Conservation (phyloP, 176 grass and related monocot species). For the Eremochloa ophiuroides region DNA sequence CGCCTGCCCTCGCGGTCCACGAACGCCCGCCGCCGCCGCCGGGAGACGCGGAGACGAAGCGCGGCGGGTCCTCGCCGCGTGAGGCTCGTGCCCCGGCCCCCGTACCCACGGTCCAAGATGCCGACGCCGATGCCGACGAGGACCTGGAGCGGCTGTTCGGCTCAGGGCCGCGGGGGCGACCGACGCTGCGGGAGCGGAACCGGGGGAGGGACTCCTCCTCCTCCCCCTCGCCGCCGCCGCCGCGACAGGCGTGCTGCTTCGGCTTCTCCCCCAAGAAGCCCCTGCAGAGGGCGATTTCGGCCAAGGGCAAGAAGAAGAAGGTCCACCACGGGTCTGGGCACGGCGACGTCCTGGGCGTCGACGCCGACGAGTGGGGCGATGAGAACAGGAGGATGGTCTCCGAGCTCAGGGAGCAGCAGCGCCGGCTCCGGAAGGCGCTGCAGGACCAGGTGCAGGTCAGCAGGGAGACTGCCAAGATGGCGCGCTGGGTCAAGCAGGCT, state of each 20-base stretch:
- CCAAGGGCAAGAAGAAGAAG: conserved; percentile 28
- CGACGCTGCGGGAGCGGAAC: conserved; percentile 37
- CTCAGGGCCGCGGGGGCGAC: conserved; percentile 3
- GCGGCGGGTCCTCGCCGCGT: background rate
- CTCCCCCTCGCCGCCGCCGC: conserved; percentile 2
- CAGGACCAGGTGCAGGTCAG: conserved; percentile 73
- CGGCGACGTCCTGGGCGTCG: conserved; percentile 25
- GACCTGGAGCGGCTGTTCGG: conserved; percentile 46
- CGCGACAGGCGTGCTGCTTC: conserved; percentile 70
- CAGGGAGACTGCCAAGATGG: conserved; percentile 80
- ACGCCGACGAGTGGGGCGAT: conserved; percentile 53
- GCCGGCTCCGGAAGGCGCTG: conserved; percentile 72
- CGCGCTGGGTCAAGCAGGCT: conserved; percentile 55
- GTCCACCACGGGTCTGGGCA: conserved; percentile 27
- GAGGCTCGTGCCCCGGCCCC: background rate
- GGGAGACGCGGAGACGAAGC: background rate
- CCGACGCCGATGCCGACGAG: background rate
- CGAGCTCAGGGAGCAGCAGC: conserved; percentile 69
- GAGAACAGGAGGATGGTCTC: conserved; percentile 39
- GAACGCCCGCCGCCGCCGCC: background rate
- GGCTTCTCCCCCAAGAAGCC: conserved; percentile 64
- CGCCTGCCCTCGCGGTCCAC: background rate
- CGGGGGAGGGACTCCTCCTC: background rate
- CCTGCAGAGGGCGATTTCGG: background rate
- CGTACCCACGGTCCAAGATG: background rate